Conservation (phyloP, 345 rosid genomes). For the Citrus glauca region DNA sequence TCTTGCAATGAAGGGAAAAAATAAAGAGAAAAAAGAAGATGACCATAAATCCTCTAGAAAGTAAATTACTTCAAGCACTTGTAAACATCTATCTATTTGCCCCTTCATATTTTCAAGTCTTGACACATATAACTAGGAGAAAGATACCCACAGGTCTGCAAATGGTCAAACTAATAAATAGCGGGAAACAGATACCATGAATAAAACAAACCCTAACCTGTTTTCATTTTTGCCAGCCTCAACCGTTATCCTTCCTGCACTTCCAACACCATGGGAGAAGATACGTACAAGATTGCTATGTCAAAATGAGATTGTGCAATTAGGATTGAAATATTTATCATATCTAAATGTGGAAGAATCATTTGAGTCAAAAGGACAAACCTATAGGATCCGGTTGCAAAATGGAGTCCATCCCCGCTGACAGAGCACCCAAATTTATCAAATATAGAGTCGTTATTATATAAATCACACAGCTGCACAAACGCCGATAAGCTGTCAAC, state of each 20-base stretch:
- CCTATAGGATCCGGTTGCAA: slow-evolving; percentile 80
- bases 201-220: slow-evolving; percentile 33
- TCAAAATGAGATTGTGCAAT: slow-evolving; percentile 18
- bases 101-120: background rate
- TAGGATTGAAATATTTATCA: slow-evolving; percentile 3
- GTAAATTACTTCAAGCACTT: background rate
- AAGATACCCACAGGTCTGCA: background rate
- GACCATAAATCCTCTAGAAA: background rate
- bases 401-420: slow-evolving; percentile 53
- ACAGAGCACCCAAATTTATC: slow-evolving; percentile 70
- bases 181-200: background rate
- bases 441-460: slow-evolving; percentile 58
- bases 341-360: background rate
- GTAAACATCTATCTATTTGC: background rate
- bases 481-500: slow-evolving; percentile 12
- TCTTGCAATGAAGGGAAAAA: background rate
- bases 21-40: background rate
- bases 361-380: slow-evolving; percentile 15
- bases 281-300: slow-evolving; percentile 51
- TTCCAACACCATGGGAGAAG: slow-evolving; percentile 44
- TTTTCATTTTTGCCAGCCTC: slow-evolving; percentile 45
- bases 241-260: slow-evolving; percentile 40
- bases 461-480: slow-evolving; percentile 58
- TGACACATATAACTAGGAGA: background rate
- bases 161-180: too few species aligned